Evolutionary conservation across 2,329 filamentous ascomycete species (phyloP), one percentile per base, ranked within the genome.

Genomic region (Tolypocladium ophioglossoides): DNA sequence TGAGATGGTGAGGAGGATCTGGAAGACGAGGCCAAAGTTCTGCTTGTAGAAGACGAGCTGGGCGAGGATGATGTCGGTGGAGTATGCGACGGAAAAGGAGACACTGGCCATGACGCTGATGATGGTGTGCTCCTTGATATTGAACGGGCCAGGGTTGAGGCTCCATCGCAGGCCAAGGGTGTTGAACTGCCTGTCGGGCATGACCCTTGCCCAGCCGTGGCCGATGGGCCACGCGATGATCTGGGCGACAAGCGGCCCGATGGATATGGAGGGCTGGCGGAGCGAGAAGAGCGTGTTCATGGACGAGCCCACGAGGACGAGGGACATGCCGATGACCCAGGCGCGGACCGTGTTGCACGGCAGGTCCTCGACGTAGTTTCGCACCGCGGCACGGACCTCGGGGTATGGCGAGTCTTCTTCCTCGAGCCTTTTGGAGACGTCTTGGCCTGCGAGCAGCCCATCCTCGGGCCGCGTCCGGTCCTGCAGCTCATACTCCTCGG

Each of bases 61-160:
- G 0, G 86, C 86, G 2, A 89, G 73, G 47, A 91, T 79, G 34
- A 89, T 84, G 59, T 90, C 86, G 1, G 86, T 89, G 1, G 85
- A 85, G 61, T 90, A 90, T 4, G 85, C 84, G 7, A 78, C 82
- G 51, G 73, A 84, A 59, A 88, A 87, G 6, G 84, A 83, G 7
- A 87, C 84, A 63, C 86, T 82, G 18, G 87, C 85, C 82, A 86
- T 86, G 59, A 86, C 80, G 20, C 83, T 80, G 54, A 87, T 85
- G 56, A 87, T 78, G 44, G 81, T 71, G 64, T 87, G 84, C 63
- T 87, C 84, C 66, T 87, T 87, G 65, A 85, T 76, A 62, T 85
- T 87, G 68, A 87, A 87, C 1, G 83, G 83, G 0, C 83, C 83
- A 0, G 84, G 82, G 54, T 86, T 87, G n/a, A 86, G 68, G 24